Conservation (phyloP, 768 basidiomycete species). For the Fomitopsis pulvina region DNA sequence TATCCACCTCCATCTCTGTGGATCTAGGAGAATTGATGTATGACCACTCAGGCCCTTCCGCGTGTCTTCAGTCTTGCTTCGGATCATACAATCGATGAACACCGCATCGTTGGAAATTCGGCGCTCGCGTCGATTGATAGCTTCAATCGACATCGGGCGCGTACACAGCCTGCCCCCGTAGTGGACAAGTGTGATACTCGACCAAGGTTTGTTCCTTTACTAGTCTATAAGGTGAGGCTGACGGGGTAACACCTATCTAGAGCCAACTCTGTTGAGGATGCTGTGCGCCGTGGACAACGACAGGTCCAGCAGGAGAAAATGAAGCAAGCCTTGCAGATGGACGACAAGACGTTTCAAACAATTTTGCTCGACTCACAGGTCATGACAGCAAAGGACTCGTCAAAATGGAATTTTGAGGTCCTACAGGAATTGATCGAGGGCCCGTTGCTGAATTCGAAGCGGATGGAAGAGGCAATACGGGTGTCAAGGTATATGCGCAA, state of each 20-base stretch:
- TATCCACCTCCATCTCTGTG: neutral
- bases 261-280: conserved; percentile 80
- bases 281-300: conserved; percentile 79
- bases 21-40: neutral
- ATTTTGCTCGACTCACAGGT: conserved; percentile 86
- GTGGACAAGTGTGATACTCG: conserved; percentile 41
- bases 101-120: conserved; percentile 77
- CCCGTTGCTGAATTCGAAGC: conserved; percentile 81
- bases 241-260: conserved; percentile 26
- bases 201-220: conserved; percentile 44
- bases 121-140: conserved; percentile 87
- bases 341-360: conserved; percentile 86
- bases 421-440: conserved; percentile 89
- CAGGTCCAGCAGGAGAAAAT: conserved; percentile 88
- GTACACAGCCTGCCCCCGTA: conserved; percentile 51
- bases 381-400: conserved; percentile 80
- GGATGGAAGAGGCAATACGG: conserved; percentile 92
- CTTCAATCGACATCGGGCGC: conserved; percentile 82
- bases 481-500: conserved; percentile 85
- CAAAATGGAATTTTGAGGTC: conserved; percentile 89
- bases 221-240: neutral
- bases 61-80: conserved; percentile 80
- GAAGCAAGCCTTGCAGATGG: conserved; percentile 90
- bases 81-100: conserved; percentile 68
- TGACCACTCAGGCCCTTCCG: conserved; percentile 59